phyloP scores from a whole-genome alignment of 139 green algal species.

The Tetraselmis striata region DNA sequence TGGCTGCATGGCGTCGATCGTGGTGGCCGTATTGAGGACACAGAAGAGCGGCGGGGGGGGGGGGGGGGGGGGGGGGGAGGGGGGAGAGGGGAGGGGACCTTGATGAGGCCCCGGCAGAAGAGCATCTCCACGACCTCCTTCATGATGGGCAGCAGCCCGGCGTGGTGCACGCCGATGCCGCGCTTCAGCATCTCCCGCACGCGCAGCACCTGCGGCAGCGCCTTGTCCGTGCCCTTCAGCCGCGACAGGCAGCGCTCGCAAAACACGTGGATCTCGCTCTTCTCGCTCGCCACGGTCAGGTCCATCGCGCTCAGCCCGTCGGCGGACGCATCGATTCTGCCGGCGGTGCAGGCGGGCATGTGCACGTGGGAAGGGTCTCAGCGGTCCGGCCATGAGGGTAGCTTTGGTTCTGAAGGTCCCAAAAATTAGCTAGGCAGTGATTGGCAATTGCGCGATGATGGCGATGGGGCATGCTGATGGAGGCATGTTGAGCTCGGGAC shows the following conservation, averaged over 20 bases:
- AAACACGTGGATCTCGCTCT: conserved; percentile 66
- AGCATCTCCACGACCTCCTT: conserved; percentile 99
- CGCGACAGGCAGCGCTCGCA: conserved; percentile 38
- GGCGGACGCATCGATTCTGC: conserved; percentile 28
- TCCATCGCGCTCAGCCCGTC: conserved; percentile 53
- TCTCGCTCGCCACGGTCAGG: conserved; percentile 63
- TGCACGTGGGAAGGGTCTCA: too few relatives aligned
- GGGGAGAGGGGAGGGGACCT: conserved; percentile 31
- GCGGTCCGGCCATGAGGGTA: too few relatives aligned
- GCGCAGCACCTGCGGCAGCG: conserved; percentile 79
- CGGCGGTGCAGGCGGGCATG: too few relatives aligned
- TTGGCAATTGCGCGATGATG: too few relatives aligned
- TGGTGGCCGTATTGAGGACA: background rate
- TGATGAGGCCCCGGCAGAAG: conserved; percentile 91
- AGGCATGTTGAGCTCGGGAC: too few relatives aligned
- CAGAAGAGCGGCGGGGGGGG: background rate
- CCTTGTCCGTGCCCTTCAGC: conserved; percentile 63
- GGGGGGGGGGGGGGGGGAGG: too few relatives aligned
- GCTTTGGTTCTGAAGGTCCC: too few relatives aligned
- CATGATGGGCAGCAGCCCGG: conserved; percentile 92
- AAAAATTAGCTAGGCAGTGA: too few relatives aligned
- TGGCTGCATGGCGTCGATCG: background rate
- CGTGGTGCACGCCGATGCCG: conserved; percentile 91
- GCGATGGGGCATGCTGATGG: too few relatives aligned
- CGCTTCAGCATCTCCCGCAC: conserved; percentile 78